A percentile compares a stretch with the other conserved stretches of the same genome.
These are phyloP conservation scores for Dioszegia hungarica DNA, from an alignment of 768 basidiomycete species.

Conservation along the genomic window DNA sequence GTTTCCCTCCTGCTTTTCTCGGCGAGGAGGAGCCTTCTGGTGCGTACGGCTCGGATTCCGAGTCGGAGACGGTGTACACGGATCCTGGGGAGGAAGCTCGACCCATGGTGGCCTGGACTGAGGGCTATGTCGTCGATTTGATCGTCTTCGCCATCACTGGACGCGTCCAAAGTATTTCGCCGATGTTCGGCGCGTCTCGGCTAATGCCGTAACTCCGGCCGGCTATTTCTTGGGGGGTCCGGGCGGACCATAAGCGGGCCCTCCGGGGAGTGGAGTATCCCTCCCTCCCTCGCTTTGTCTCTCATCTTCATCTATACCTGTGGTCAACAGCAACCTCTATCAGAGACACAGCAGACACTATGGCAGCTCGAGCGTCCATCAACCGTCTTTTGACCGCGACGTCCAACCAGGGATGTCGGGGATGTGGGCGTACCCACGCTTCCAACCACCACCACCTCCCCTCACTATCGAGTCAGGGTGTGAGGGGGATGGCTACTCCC, in stretches of 20 bases:
- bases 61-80: slow-evolving; percentile 1
- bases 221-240: too few relatives aligned
- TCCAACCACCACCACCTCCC: slow-evolving; percentile 18
- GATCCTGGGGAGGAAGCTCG: background rate
- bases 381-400: slow-evolving; percentile 32
- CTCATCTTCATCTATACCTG: background rate
- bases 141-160: too few relatives aligned
- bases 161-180: background rate
- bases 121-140: background rate
- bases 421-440: slow-evolving; percentile 41
- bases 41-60: background rate
- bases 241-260: too few relatives aligned
- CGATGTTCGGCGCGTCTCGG: slow-evolving; percentile 4
- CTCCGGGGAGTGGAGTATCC: background rate
- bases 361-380: slow-evolving; percentile 31
- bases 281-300: background rate
- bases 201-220: background rate
- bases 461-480: background rate
- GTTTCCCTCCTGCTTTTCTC: background rate
- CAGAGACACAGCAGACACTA: background rate
- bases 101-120: background rate
- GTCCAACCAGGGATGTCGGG: slow-evolving; percentile 36
- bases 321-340: too few relatives aligned
- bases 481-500: slow-evolving; percentile 37
- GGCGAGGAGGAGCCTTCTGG: background rate